phyloP scores from a whole-genome alignment of 176 grass and related monocot genomes.

The Avena atlantica region DNA sequence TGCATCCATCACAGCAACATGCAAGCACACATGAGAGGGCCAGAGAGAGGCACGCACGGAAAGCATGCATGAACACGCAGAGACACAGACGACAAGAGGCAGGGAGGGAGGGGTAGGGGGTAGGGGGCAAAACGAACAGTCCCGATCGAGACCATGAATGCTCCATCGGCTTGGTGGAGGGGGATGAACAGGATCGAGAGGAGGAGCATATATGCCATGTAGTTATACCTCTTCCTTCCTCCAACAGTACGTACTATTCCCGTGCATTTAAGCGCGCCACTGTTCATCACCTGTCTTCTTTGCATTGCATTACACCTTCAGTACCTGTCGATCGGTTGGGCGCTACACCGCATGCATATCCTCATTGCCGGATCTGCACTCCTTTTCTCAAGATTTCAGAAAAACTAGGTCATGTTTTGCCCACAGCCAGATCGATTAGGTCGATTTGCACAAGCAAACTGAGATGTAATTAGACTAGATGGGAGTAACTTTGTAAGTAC shows the following conservation, averaged over 20 bases:
- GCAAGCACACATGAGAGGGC: neutral
- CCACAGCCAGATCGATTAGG: too few relatives aligned
- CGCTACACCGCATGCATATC: neutral
- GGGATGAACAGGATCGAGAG: conserved; percentile 21
- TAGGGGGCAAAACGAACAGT: conserved; percentile 30
- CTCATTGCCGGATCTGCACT: too few relatives aligned
- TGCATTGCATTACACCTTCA: conserved; percentile 23
- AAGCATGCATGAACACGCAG: conserved; percentile 21
- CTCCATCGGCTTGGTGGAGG: neutral
- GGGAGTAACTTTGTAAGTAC: too few relatives aligned
- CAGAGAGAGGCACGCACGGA: conserved; percentile 1
- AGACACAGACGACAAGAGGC: neutral
- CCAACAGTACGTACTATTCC: neutral
- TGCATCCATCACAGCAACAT: neutral
- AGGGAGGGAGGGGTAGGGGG: neutral
- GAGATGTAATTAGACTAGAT: too few relatives aligned
- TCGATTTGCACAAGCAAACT: too few relatives aligned
- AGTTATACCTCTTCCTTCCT: neutral
- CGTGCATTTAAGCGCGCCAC: neutral
- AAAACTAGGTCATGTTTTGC: too few relatives aligned
- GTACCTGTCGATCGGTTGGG: conserved; percentile 28
- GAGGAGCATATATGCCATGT: neutral
- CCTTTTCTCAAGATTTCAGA: too few relatives aligned
- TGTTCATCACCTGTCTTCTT: conserved; percentile 22
- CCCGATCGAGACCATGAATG: conserved; percentile 30